Conservation (phyloP, 2,329 filamentous ascomycete genomes). For the Hymenoscyphus albidus region DNA sequence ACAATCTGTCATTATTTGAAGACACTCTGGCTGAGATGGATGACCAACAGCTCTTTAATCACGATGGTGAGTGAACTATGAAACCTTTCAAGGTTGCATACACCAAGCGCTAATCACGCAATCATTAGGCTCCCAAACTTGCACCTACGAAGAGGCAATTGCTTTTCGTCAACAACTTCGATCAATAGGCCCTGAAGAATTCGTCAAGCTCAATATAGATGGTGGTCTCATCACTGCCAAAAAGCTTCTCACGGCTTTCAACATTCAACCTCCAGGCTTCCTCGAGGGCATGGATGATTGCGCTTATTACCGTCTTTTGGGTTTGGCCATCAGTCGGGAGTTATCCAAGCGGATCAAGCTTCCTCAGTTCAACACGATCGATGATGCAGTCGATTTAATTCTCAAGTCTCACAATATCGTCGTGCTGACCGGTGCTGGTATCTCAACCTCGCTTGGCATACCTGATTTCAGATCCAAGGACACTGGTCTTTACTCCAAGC, state of each 20-base stretch:
- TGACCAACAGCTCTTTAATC: slow-evolving; percentile 44
- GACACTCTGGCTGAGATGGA: slow-evolving; percentile 43
- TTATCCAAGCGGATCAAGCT: slow-evolving; percentile 79
- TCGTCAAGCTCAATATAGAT: slow-evolving; percentile 69
- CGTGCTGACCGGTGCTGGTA: slow-evolving; percentile 91
- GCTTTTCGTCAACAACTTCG: slow-evolving; percentile 68
- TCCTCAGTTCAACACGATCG: slow-evolving; percentile 73
- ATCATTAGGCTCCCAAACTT: slow-evolving; percentile 36
- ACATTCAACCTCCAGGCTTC: slow-evolving; percentile 68
- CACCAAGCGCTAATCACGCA: slow-evolving; percentile 26
- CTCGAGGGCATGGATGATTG: slow-evolving; percentile 71
- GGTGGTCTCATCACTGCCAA: slow-evolving; percentile 68
- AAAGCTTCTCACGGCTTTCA: slow-evolving; percentile 84
- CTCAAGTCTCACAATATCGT: slow-evolving; percentile 76
- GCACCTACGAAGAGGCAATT: slow-evolving; percentile 65
- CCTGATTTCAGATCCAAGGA: slow-evolving; percentile 95
- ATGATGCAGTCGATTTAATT: slow-evolving; percentile 80
- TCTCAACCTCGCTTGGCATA: slow-evolving; percentile 93
- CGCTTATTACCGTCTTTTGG: slow-evolving; percentile 70
- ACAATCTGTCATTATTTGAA: slow-evolving; percentile 42
- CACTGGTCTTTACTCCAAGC: slow-evolving; percentile 83
- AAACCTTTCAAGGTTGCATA: slow-evolving; percentile 12
- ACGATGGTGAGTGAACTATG: slow-evolving; percentile 33
- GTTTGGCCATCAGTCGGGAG: slow-evolving; percentile 74
- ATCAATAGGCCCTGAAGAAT: slow-evolving; percentile 71